These are phyloP conservation scores for Boletus tomentosulus DNA, from an alignment of 768 basidiomycete genomes.

Conservation along the genomic window DNA sequence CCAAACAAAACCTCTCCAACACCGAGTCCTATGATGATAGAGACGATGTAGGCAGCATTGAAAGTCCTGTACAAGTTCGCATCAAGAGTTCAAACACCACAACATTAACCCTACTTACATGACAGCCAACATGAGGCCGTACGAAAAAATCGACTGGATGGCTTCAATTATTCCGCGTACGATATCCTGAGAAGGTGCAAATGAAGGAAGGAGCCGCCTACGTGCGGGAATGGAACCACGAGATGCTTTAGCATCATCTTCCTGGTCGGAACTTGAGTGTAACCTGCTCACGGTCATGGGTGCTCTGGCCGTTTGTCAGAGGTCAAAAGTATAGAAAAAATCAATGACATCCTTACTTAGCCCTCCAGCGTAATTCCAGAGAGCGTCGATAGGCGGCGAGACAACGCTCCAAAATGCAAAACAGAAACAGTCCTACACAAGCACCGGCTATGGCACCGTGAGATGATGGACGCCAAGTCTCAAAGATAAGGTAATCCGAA, in stretches of 20 bases:
- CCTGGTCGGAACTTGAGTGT: neutral
- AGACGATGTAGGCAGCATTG: conserved; percentile 71
- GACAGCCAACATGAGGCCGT: conserved; percentile 74
- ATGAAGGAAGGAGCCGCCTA: conserved; percentile 47
- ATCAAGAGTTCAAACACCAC: conserved; percentile 3
- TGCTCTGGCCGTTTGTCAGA: conserved; percentile 12
- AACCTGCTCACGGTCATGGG: neutral
- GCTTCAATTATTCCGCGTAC: conserved; percentile 64
- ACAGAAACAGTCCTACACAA: conserved; percentile 62
- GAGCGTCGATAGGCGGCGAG: conserved; percentile 54
- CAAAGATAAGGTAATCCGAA: conserved; percentile 65
- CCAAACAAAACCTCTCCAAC: conserved; percentile 77
- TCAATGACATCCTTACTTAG: conserved; percentile 40
- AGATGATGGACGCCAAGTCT: conserved; percentile 63
- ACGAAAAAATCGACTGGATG: conserved; percentile 60
- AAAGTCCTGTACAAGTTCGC: conserved; percentile 59
- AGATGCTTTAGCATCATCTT: neutral
- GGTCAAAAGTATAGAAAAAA: neutral
- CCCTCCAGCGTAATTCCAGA: conserved; percentile 55
- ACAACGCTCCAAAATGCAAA: conserved; percentile 70
- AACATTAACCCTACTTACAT: conserved; percentile 50
- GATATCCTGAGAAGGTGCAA: conserved; percentile 63
- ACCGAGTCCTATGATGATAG: conserved; percentile 65
- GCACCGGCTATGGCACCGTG: conserved; percentile 70
- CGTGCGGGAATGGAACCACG: conserved; percentile 7